Conservation (phyloP, 257 asterid genomes). For the Fraxinus cuspidata region DNA sequence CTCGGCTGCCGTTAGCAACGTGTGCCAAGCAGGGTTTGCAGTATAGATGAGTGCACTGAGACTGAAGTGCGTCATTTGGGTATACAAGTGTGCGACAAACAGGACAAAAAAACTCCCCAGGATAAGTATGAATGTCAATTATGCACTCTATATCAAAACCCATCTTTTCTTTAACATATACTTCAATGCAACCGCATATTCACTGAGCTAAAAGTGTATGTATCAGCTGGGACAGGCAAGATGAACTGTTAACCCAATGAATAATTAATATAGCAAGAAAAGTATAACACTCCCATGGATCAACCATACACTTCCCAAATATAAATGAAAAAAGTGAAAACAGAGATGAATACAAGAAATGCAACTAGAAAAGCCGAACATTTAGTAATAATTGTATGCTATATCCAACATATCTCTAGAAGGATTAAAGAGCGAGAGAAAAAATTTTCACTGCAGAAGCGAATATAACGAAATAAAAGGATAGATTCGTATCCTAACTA, state of each 20-base stretch:
- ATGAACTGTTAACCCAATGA: neutral
- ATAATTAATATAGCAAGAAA: neutral
- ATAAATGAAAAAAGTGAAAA: neutral
- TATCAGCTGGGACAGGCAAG: neutral
- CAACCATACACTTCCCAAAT: neutral
- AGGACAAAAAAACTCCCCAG: slow-evolving; percentile 93
- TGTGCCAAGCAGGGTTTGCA: slow-evolving; percentile 88
- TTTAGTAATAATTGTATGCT: neutral
- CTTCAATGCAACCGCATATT: neutral
- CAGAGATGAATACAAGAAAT: neutral
- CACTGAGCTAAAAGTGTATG: too few relatives aligned
- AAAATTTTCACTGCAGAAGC: neutral
- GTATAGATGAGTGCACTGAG: slow-evolving; percentile 87
- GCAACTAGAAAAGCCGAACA: neutral
- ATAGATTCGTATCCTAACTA: neutral
- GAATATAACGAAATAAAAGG: neutral
- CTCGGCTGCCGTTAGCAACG: slow-evolving; percentile 66
- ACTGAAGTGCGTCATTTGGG: slow-evolving; percentile 83
- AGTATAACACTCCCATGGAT: neutral
- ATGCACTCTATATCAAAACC: slow-evolving; percentile 92
- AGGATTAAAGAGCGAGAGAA: neutral
- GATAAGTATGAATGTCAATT: slow-evolving; percentile 70
- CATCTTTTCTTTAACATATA: slow-evolving; percentile 43
- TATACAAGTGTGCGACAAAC: slow-evolving; percentile 91
- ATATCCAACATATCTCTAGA: neutral